Conservation (phyloP, 75 land plant species). For the Selaginella moellendorffii region DNA sequence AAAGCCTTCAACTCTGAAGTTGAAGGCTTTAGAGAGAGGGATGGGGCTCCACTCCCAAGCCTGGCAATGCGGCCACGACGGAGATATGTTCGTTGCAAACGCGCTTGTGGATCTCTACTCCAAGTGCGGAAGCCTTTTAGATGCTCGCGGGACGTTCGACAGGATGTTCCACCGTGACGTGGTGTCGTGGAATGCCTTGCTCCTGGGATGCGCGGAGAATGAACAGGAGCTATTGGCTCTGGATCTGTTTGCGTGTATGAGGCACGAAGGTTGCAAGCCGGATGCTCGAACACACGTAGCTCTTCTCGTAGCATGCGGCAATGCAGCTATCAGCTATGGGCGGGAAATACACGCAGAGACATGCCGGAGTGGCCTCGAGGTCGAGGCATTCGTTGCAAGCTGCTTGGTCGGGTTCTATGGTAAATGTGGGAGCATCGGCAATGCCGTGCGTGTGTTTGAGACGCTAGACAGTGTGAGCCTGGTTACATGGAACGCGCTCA, state of each 20-base stretch:
- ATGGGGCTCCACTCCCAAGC: background rate
- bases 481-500: background rate
- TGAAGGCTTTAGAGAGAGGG: background rate
- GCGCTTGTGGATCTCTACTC: slow-evolving; percentile 37
- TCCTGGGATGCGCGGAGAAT: slow-evolving; percentile 7
- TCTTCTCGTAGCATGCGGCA: background rate
- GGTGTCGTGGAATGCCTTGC: slow-evolving; percentile 56
- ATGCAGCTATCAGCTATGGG: background rate
- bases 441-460: background rate
- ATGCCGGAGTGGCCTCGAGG: background rate
- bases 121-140: slow-evolving; percentile 36
- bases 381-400: background rate
- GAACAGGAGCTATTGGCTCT: background rate
- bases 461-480: background rate
- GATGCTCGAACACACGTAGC: background rate
- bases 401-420: background rate
- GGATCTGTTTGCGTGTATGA: background rate
- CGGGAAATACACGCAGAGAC: background rate
- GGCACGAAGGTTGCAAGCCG: background rate
- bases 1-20: no score
- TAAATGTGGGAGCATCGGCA: background rate
- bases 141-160: slow-evolving; percentile 33
- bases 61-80: background rate
- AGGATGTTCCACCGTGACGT: slow-evolving; percentile 23
- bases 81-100: slow-evolving; percentile 9